Conservation (phyloP, 2,329 filamentous ascomycete species). For the Aspergillus tanneri region DNA sequence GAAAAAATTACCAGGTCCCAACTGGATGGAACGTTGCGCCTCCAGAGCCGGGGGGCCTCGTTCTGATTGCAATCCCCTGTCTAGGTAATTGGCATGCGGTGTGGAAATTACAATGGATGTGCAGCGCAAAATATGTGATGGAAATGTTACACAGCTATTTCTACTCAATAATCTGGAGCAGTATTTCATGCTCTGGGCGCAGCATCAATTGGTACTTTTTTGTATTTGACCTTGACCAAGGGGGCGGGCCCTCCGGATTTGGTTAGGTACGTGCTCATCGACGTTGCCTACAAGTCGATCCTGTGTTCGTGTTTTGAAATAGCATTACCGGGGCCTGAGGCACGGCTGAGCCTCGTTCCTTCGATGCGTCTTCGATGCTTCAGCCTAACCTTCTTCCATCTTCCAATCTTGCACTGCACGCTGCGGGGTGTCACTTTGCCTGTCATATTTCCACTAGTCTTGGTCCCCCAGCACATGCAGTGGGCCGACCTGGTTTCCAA, state of each 20-base stretch:
- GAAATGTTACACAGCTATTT: too few species aligned
- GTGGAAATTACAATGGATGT: background rate
- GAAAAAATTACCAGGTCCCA: conserved; percentile 18
- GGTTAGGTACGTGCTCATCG: too few species aligned
- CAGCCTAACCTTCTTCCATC: conserved; percentile 1
- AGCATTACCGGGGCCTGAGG: background rate
- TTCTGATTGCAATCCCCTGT: conserved; percentile 10
- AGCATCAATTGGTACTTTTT: too few species aligned
- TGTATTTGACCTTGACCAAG: too few species aligned
- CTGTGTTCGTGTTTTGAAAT: background rate
- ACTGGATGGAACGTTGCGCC: conserved; percentile 31
- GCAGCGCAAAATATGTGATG: background rate
- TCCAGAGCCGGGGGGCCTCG: conserved; percentile 20
- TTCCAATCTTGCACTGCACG: conserved; percentile 8
- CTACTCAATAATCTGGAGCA: too few species aligned
- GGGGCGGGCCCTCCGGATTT: too few species aligned
- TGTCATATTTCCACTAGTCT: conserved; percentile 18
- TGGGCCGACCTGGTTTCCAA: conserved; percentile 12
- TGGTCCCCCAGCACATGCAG: conserved; percentile 16
- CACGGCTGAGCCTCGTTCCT: conserved; percentile 18
- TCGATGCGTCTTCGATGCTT: conserved; percentile 36
- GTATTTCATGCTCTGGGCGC: too few species aligned
- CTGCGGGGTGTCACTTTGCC: conserved; percentile 13
- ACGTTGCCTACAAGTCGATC: background rate
- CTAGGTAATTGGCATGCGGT: background rate